phyloP scores from a whole-genome alignment of 2,329 filamentous ascomycete species.

The Exophiala xenobiotica region DNA sequence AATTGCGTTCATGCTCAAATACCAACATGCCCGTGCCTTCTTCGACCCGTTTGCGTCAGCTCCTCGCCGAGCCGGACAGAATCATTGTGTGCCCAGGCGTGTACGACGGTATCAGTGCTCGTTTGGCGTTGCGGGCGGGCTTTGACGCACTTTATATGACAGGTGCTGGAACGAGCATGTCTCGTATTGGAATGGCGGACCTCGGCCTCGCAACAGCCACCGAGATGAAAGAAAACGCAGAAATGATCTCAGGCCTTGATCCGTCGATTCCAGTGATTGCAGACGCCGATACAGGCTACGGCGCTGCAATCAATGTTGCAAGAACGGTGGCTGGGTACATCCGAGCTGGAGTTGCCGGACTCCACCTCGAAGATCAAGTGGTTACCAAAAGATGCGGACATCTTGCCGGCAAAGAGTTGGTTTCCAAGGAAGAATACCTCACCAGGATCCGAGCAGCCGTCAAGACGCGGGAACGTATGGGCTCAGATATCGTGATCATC shows the following conservation, averaged over 20 bases:
- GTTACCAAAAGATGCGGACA: slow-evolving; percentile 44
- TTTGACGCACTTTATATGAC: slow-evolving; percentile 68
- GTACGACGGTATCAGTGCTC: slow-evolving; percentile 60
- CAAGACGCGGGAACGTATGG: slow-evolving; percentile 36
- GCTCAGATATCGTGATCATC: slow-evolving; percentile 43
- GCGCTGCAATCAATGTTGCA: slow-evolving; percentile 48
- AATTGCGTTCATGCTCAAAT: too few relatives aligned
- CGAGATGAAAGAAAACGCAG: slow-evolving; percentile 54
- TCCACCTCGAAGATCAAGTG: slow-evolving; percentile 56
- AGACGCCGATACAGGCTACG: slow-evolving; percentile 55
- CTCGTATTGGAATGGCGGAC: slow-evolving; percentile 51
- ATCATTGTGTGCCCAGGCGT: slow-evolving; percentile 54
- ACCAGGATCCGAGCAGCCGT: slow-evolving; percentile 41
- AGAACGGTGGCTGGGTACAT: slow-evolving; percentile 52
- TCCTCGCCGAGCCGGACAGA: not conserved
- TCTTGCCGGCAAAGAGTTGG: slow-evolving; percentile 41
- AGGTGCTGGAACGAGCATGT: slow-evolving; percentile 51
- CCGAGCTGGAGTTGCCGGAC: slow-evolving; percentile 53
- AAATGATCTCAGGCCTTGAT: slow-evolving; percentile 54
- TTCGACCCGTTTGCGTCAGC: too few relatives aligned
- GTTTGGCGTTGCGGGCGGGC: slow-evolving; percentile 60
- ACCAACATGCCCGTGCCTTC: too few relatives aligned
- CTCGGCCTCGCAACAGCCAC: slow-evolving; percentile 52
- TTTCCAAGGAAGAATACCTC: slow-evolving; percentile 36
- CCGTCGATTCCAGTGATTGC: slow-evolving; percentile 52